These are phyloP conservation scores for Solanum clarkiae DNA, from an alignment of 257 asterid species.

Conservation along the genomic window DNA sequence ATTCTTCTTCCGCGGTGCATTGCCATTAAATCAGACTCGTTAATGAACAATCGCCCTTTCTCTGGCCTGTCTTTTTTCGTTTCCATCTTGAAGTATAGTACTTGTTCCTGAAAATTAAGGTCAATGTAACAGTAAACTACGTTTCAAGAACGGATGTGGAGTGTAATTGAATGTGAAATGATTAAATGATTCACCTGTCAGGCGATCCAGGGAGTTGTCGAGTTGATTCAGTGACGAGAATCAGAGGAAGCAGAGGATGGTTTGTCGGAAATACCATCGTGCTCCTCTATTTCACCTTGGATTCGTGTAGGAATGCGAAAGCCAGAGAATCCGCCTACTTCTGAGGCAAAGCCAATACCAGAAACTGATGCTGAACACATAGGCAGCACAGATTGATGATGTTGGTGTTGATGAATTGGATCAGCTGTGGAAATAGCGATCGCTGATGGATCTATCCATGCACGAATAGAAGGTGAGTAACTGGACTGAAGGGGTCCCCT, in stretches of 20 bases:
- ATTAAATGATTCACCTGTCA: conserved; percentile 18
- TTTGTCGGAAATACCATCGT: conserved; percentile 82
- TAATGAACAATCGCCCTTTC: conserved; percentile 13
- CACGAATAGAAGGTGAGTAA: conserved; percentile 92
- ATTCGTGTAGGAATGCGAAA: conserved; percentile 83
- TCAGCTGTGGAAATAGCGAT: conserved; percentile 36
- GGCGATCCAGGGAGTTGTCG: background rate
- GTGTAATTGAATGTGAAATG: background rate
- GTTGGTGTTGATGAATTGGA: conserved; percentile 30
- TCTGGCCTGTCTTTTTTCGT: background rate
- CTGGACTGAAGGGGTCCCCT: conserved; percentile 99
- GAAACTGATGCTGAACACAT: conserved; percentile 33
- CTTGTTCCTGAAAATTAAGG: conserved; percentile 15
- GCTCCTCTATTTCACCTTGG: conserved; percentile 98
- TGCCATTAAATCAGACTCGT: conserved; percentile 25
- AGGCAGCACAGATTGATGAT: conserved; percentile 37
- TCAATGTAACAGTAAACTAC: conserved; percentile 2
- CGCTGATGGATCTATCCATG: conserved; percentile 77
- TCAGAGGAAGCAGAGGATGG: conserved; percentile 99
- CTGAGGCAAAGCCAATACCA: conserved; percentile 56
- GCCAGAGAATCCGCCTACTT: conserved; percentile 68
- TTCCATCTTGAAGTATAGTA: conserved; percentile 1
- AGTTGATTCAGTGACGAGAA: conserved; percentile 64
- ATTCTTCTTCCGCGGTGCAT: conserved; percentile 27
- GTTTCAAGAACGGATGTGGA: background rate